These are phyloP conservation scores for Suhomyces sp. DNA, from an alignment of 805 yeast genomes.

Conservation along the genomic window DNA sequence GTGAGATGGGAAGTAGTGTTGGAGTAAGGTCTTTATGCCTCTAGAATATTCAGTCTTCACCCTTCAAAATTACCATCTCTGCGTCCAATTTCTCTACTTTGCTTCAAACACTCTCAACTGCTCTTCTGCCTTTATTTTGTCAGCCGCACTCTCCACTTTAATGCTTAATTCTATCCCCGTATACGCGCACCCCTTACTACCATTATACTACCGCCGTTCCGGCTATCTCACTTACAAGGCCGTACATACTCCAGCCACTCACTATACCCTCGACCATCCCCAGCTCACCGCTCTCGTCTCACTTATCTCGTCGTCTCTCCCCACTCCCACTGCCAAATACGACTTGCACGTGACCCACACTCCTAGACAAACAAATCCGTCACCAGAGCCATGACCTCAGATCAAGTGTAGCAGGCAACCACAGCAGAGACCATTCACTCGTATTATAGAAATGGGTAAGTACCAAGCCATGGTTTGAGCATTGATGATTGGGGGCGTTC, in stretches of 20 bases:
- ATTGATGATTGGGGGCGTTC: not conserved
- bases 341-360: not conserved
- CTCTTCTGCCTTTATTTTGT: not conserved
- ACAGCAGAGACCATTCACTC: not conserved
- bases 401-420: not conserved
- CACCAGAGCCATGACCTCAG: constrained; percentile 1
- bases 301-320: not conserved
- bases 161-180: not conserved
- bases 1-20: too few species aligned
- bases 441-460: not conserved
- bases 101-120: not conserved
- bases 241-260: not conserved
- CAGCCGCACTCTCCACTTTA: not conserved
- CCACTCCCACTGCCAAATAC: not conserved
- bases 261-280: too few species aligned
- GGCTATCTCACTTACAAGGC: not conserved
- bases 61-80: too few species aligned
- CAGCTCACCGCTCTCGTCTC: not conserved
- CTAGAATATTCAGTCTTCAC: too few species aligned
- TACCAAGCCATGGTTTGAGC: not conserved
- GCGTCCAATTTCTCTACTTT: not conserved
- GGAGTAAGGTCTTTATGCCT: too few species aligned
- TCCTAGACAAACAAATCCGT: constrained; percentile 1
- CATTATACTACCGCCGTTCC: not conserved
- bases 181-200: not conserved